Percentiles rank a stretch among this genome's conserved stretches.
phyloP scores from a whole-genome alignment of 2,329 filamentous ascomycete genomes.

The Trichophaea hybrida region DNA sequence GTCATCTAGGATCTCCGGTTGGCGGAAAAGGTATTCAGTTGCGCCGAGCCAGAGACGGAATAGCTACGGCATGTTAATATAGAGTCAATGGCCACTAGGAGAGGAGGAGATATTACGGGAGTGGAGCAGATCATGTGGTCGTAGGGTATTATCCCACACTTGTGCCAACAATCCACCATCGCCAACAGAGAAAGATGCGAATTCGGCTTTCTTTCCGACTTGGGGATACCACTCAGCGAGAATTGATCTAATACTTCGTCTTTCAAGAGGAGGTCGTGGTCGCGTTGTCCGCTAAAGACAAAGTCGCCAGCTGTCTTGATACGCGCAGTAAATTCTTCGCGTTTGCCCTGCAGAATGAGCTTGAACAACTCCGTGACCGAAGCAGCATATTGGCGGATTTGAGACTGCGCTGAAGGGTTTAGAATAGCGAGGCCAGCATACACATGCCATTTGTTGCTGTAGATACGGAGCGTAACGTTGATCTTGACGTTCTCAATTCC shows the following conservation, averaged over 20 bases:
- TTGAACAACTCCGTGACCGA: constrained; percentile 92
- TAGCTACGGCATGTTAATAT: constrained; percentile 36
- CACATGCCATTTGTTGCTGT: constrained; percentile 98
- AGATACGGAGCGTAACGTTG: constrained; percentile 93
- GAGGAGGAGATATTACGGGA: constrained; percentile 42
- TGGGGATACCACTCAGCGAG: constrained; percentile 57
- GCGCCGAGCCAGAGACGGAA: constrained; percentile 95
- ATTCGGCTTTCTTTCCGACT: constrained; percentile 56
- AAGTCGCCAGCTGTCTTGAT: constrained; percentile 66
- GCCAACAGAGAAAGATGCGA: constrained; percentile 87
- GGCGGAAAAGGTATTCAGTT: constrained; percentile 90
- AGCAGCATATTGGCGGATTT: constrained; percentile 87
- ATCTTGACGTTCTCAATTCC: constrained; percentile 99
- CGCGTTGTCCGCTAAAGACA: constrained; percentile 44
- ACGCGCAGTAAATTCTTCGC: constrained; percentile 55
- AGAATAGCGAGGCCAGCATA: constrained; percentile 95
- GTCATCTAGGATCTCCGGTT: constrained; percentile 64
- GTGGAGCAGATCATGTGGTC: constrained; percentile 99
- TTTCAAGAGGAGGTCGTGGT: constrained; percentile 54
- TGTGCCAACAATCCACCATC: constrained; percentile 98
- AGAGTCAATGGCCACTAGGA: not conserved
- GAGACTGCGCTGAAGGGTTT: constrained; percentile 79
- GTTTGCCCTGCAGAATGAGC: constrained; percentile 78
- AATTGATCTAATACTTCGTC: constrained; percentile 81
- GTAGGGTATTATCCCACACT: constrained; percentile 83